A percentile compares a stretch with the other conserved stretches of the same genome.
Evolutionary conservation across 805 yeast species (phyloP).

Genomic region (Peterozyma toletana): DNA sequence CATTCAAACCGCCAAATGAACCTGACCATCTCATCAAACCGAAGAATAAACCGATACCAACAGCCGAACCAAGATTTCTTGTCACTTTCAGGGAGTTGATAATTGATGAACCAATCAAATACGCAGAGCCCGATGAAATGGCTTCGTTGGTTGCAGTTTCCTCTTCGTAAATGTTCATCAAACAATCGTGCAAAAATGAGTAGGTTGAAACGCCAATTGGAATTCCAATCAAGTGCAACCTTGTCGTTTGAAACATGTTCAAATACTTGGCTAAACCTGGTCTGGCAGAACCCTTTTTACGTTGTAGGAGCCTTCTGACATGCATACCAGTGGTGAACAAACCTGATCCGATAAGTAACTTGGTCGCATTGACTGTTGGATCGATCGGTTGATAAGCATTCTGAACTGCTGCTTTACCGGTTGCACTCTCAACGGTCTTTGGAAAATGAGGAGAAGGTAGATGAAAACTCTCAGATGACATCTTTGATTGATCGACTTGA

Average conservation of each 20-base stretch:
- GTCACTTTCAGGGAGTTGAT: slow-evolving; percentile 25
- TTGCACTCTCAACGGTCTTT: too few relatives aligned
- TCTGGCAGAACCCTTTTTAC: slow-evolving; percentile 28
- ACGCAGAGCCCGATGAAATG: slow-evolving; percentile 15
- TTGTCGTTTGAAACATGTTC: slow-evolving; percentile 19
- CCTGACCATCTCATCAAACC: slow-evolving; percentile 51
- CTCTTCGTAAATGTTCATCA: slow-evolving; percentile 22
- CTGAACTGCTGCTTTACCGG: too few relatives aligned
- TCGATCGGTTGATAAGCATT: slow-evolving; percentile 17
- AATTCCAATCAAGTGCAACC: slow-evolving; percentile 23
- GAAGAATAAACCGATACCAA: slow-evolving; percentile 34
- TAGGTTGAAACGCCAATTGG: slow-evolving; percentile 26
- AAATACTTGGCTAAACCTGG: slow-evolving; percentile 28
- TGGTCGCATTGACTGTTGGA: slow-evolving; percentile 20
- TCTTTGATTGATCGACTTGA: too few relatives aligned
- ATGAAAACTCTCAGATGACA: too few relatives aligned
- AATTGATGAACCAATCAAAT: slow-evolving; percentile 13
- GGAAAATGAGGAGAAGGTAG: too few relatives aligned
- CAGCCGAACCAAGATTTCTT: slow-evolving; percentile 37
- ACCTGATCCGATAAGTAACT: slow-evolving; percentile 20
- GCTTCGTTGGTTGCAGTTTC: slow-evolving; percentile 20
- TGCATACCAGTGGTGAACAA: slow-evolving; percentile 28
- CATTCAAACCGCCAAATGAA: slow-evolving; percentile 38
- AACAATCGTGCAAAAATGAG: slow-evolving; percentile 21
- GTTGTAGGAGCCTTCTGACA: slow-evolving; percentile 25